Conservation (phyloP, 805 yeast species). For the Blastobotrys peoriensis region DNA sequence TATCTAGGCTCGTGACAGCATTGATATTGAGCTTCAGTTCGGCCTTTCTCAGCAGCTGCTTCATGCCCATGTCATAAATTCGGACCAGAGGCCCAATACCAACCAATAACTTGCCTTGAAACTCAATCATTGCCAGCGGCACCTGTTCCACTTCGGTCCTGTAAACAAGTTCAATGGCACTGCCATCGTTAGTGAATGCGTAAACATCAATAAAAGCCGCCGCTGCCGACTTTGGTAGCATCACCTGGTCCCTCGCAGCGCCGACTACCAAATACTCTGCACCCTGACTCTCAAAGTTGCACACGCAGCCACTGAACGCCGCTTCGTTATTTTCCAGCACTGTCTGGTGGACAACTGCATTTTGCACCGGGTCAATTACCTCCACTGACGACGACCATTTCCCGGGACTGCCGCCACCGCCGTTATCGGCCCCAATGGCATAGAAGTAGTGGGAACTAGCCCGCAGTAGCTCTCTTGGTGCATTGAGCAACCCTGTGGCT, state of each 20-base stretch:
- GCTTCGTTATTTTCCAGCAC: conserved; percentile 41
- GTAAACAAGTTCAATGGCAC: conserved; percentile 43
- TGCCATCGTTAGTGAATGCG: conserved; percentile 29
- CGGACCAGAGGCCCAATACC: conserved; percentile 51
- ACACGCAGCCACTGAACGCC: conserved; percentile 35
- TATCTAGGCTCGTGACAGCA: conserved; percentile 48
- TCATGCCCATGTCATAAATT: conserved; percentile 67
- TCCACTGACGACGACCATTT: conserved; percentile 53
- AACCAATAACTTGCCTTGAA: conserved; percentile 55
- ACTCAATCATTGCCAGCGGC: conserved; percentile 45
- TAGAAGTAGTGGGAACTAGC: conserved; percentile 28
- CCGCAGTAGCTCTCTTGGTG: conserved; percentile 18
- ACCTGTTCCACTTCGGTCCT: conserved; percentile 48
- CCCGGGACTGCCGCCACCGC: conserved; percentile 15
- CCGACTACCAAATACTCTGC: conserved; percentile 24
- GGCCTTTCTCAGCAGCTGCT: conserved; percentile 68
- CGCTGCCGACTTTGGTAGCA: conserved; percentile 17
- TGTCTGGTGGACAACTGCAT: conserved; percentile 37
- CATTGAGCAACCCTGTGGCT: conserved; percentile 7
- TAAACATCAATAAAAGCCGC: conserved; percentile 28
- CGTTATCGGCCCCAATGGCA: conserved; percentile 43
- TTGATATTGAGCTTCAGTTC: conserved; percentile 36
- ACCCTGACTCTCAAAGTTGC: conserved; percentile 27
- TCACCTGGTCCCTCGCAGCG: conserved; percentile 23
- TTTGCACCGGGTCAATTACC: conserved; percentile 35